Evolutionary conservation across 1,139 yeast species (phyloP).

Genomic region (Geotrichum europaeum): DNA sequence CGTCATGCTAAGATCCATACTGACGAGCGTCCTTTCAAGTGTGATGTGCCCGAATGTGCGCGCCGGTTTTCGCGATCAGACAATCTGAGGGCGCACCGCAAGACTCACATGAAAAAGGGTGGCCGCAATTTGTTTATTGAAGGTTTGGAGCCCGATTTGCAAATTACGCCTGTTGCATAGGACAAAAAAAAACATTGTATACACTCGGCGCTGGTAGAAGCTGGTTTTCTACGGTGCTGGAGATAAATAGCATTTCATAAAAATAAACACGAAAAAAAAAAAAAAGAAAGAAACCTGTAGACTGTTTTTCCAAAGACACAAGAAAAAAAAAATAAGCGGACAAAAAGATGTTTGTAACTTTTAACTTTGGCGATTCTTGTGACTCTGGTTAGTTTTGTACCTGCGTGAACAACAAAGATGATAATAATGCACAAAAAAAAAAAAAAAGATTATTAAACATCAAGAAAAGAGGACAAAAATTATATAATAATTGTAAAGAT

Average conservation of each 20-base stretch:
- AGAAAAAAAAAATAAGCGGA: background rate
- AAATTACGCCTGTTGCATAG: conserved; percentile 6
- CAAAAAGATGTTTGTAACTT: background rate
- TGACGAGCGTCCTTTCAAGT: conserved; percentile 75
- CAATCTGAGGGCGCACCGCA: conserved; percentile 71
- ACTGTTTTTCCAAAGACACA: background rate
- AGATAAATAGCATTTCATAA: background rate
- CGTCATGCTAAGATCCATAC: conserved; percentile 88
- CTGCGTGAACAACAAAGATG: too few relatives aligned
- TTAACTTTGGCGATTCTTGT: too few relatives aligned
- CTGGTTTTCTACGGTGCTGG: background rate
- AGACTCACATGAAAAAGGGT: conserved; percentile 58
- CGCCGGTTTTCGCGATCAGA: conserved; percentile 74
- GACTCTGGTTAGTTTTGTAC: too few relatives aligned
- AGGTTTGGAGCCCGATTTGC: conserved; percentile 42
- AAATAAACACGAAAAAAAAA: background rate
- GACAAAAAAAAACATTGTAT: background rate
- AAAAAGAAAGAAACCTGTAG: too few relatives aligned
- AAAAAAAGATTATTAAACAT: too few relatives aligned
- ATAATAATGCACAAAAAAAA: too few relatives aligned
- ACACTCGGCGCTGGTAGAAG: background rate
- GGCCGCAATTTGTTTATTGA: conserved; percentile 39
- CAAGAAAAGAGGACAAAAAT: too few relatives aligned
- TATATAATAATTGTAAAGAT: too few relatives aligned
- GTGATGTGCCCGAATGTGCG: conserved; percentile 59